phyloP scores from a whole-genome alignment of 2,329 filamentous ascomycete genomes.

The Mollisia scopiformis region DNA sequence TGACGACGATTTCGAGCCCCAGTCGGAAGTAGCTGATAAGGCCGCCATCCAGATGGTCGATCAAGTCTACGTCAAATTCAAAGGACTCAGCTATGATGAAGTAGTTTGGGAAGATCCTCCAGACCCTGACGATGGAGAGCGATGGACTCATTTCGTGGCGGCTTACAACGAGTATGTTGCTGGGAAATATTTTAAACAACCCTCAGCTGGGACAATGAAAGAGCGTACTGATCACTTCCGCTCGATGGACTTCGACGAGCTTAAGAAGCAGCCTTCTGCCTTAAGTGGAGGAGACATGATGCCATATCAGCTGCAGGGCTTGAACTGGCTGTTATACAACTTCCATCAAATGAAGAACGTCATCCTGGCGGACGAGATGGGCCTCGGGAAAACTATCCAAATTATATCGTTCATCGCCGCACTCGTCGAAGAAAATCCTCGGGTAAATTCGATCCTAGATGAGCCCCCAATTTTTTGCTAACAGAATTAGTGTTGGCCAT shows the following conservation, averaged over 20 bases:
- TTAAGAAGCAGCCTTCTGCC: slow-evolving; percentile 72
- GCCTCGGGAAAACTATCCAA: slow-evolving; percentile 95
- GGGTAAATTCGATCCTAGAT: slow-evolving; percentile 27
- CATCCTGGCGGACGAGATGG: slow-evolving; percentile 97
- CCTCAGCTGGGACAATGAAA: slow-evolving; percentile 61
- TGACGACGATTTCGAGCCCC: slow-evolving; percentile 51
- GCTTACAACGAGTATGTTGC: slow-evolving; percentile 88
- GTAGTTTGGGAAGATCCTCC: slow-evolving; percentile 88
- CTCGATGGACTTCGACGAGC: slow-evolving; percentile 66
- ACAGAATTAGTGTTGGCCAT: slow-evolving; percentile 78
- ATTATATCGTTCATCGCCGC: slow-evolving; percentile 81
- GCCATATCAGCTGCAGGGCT: slow-evolving; percentile 88
- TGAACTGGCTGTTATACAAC: slow-evolving; percentile 95
- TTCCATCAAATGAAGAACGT: slow-evolving; percentile 83
- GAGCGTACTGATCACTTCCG: slow-evolving; percentile 72
- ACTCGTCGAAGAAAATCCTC: slow-evolving; percentile 66
- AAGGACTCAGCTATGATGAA: slow-evolving; percentile 89
- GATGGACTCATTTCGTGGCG: slow-evolving; percentile 78
- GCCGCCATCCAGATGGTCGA: slow-evolving; percentile 72
- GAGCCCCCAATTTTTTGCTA: slow-evolving; percentile 48
- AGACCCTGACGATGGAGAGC: slow-evolving; percentile 57
- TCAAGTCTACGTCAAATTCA: slow-evolving; percentile 84
- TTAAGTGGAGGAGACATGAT: slow-evolving; percentile 83
- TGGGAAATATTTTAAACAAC: slow-evolving; percentile 69
- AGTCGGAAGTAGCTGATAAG: slow-evolving; percentile 70